Conservation (phyloP, 1,284 basidiomycete genomes). For the Moesziomyces sp. region DNA sequence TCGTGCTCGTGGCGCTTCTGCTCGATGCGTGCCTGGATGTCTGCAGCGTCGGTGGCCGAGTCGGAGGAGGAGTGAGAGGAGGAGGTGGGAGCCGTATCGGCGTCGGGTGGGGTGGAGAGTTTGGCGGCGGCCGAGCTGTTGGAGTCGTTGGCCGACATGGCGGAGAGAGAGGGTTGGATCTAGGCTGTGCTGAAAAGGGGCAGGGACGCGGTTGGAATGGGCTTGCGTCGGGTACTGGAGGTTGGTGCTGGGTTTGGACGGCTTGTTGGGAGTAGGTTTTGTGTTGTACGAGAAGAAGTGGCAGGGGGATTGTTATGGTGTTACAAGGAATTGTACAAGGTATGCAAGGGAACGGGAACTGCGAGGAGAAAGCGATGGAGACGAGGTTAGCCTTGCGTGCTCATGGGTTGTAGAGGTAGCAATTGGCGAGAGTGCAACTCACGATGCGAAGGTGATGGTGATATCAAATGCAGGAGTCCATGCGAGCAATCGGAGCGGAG, state of each 20-base stretch:
- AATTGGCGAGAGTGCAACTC: neutral
- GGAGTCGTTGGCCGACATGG: constrained; percentile 23
- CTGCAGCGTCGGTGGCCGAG: constrained; percentile 17
- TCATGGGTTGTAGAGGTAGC: neutral
- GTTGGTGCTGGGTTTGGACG: neutral
- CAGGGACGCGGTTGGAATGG: too few relatives aligned
- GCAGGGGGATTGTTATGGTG: constrained; percentile 2
- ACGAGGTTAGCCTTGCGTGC: constrained; percentile 5
- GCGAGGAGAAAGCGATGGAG: neutral
- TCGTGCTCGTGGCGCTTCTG: constrained; percentile 58
- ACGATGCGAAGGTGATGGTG: constrained; percentile 28
- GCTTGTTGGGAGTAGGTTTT: neutral
- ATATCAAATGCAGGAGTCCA: constrained; percentile 36
- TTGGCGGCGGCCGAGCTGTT: constrained; percentile 7
- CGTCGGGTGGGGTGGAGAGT: constrained; percentile 22
- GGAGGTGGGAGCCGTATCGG: constrained; percentile 27
- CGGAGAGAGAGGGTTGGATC: neutral
- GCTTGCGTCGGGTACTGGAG: too few relatives aligned
- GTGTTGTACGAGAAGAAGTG: neutral
- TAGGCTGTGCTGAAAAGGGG: too few relatives aligned
- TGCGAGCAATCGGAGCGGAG: constrained; percentile 24
- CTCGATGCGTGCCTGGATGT: constrained; percentile 50
- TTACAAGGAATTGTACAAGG: constrained; percentile 47
- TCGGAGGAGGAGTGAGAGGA: constrained; percentile 26
- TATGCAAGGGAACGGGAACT: constrained; percentile 43